A percentile compares a stretch with the other conserved stretches of the same genome.
phyloP scores from a whole-genome alignment of 805 yeast genomes.

The Nakazawaea pomicola region DNA sequence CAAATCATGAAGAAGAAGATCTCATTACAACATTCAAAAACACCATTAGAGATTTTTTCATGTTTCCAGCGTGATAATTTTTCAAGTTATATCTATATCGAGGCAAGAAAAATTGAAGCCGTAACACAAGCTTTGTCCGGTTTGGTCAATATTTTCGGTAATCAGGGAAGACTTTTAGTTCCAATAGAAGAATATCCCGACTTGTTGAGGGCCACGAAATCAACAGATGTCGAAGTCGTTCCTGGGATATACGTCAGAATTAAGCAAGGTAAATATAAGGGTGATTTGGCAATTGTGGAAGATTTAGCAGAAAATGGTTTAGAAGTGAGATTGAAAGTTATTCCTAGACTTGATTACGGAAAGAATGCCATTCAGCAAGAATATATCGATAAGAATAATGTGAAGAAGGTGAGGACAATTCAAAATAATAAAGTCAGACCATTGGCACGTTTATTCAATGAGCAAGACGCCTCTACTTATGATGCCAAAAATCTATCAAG shows the following conservation, averaged over 20 bases:
- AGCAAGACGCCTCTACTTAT: slow-evolving; percentile 80
- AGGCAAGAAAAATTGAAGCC: slow-evolving; percentile 90
- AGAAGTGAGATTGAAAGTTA: slow-evolving; percentile 88
- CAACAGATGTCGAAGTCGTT: slow-evolving; percentile 79
- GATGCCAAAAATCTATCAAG: slow-evolving; percentile 74
- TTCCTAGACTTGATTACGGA: slow-evolving; percentile 93
- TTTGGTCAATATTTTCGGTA: slow-evolving; percentile 74
- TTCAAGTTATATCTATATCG: slow-evolving; percentile 87
- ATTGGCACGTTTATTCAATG: slow-evolving; percentile 80
- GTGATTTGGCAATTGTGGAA: slow-evolving; percentile 90
- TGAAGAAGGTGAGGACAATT: slow-evolving; percentile 38
- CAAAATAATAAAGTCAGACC: slow-evolving; percentile 67
- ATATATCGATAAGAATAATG: slow-evolving; percentile 14
- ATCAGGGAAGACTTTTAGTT: slow-evolving; percentile 68
- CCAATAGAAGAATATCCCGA: slow-evolving; percentile 96
- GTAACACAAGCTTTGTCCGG: slow-evolving; percentile 86
- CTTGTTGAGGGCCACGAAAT: slow-evolving; percentile 80
- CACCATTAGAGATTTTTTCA: slow-evolving; percentile 79
- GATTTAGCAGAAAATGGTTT: slow-evolving; percentile 91
- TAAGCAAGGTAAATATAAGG: slow-evolving; percentile 85
- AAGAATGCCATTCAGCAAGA: slow-evolving; percentile 34
- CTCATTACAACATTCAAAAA: slow-evolving; percentile 67
- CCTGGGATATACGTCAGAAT: slow-evolving; percentile 93
- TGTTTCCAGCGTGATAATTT: slow-evolving; percentile 94
- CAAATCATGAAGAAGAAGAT: slow-evolving; percentile 79